phyloP scores from a whole-genome alignment of 2,329 filamentous ascomycete genomes.

The Pseudocercospora fuligena region DNA sequence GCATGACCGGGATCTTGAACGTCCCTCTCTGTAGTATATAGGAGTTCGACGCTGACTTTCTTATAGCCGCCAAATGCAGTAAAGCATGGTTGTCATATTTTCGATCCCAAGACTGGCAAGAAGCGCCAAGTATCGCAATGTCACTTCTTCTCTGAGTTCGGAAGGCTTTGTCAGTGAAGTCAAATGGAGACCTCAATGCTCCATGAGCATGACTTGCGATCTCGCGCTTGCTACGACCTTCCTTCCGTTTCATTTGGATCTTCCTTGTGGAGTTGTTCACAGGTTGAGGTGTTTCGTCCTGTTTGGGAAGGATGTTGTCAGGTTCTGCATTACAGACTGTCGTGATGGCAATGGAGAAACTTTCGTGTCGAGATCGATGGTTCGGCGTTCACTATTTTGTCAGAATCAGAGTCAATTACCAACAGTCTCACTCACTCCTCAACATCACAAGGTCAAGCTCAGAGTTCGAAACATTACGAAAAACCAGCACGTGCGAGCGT shows the following conservation, averaged over 20 bases:
- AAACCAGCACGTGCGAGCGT: background rate
- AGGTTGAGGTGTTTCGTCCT: background rate
- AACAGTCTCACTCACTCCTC: background rate
- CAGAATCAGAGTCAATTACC: background rate
- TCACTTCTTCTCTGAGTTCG: conserved; percentile 70
- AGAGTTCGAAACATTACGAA: background rate
- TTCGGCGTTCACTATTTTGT: background rate
- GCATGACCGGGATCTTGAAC: background rate
- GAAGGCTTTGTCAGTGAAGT: conserved; percentile 28
- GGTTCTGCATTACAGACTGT: background rate
- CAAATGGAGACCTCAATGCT: background rate
- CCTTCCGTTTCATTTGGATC: background rate
- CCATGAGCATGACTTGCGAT: background rate
- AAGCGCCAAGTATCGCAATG: conserved; percentile 72
- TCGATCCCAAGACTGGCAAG: conserved; percentile 76
- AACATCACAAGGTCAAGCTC: background rate
- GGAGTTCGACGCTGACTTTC: conserved; percentile 46
- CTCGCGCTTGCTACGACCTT: background rate
- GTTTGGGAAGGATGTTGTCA: background rate
- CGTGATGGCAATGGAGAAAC: background rate
- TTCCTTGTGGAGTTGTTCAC: background rate
- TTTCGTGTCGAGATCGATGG: background rate
- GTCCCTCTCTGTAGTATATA: background rate
- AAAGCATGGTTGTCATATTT: conserved; percentile 79
- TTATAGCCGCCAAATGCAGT: conserved; percentile 88